A percentile compares a stretch with the other conserved stretches of the same genome.
These are phyloP conservation scores for Citrullus amarus DNA, from an alignment of 306 rosid genomes.

Conservation along the genomic window DNA sequence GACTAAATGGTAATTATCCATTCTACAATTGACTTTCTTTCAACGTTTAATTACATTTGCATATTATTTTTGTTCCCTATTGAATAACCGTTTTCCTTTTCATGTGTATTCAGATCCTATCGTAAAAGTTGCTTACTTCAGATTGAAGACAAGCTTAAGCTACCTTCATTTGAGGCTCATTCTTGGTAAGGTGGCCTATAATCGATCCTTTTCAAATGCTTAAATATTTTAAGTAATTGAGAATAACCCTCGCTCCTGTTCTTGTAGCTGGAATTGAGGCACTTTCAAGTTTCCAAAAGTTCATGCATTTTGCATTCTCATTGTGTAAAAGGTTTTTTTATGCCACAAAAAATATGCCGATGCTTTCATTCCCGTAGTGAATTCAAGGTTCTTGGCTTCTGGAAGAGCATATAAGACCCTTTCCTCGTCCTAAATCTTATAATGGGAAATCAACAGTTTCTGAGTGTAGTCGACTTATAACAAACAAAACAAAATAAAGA, in stretches of 20 bases:
- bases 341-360: not conserved
- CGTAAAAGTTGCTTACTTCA: constrained; percentile 24
- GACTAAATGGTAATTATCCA: not conserved
- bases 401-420: not conserved
- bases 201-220: not conserved
- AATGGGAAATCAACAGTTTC: not conserved
- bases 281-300: constrained; percentile 5
- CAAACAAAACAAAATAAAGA: not conserved
- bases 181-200: constrained; percentile 42
- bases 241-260: not conserved
- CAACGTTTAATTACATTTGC: not conserved
- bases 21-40: not conserved
- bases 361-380: not conserved
- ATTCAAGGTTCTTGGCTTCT: not conserved
- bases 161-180: constrained; percentile 35
- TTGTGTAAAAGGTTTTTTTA: not conserved
- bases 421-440: not conserved
- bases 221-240: not conserved
- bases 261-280: not conserved
- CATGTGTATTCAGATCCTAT: constrained; percentile 40
- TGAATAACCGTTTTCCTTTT: not conserved
- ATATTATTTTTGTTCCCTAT: not conserved
- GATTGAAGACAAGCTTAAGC: constrained; percentile 34
- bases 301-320: not conserved
- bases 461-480: too few relatives aligned